Percentiles rank a stretch among this genome's conserved stretches.
These are phyloP conservation scores for Monilinia fructigena DNA, from an alignment of 2,329 filamentous ascomycete genomes.

Conservation along the genomic window DNA sequence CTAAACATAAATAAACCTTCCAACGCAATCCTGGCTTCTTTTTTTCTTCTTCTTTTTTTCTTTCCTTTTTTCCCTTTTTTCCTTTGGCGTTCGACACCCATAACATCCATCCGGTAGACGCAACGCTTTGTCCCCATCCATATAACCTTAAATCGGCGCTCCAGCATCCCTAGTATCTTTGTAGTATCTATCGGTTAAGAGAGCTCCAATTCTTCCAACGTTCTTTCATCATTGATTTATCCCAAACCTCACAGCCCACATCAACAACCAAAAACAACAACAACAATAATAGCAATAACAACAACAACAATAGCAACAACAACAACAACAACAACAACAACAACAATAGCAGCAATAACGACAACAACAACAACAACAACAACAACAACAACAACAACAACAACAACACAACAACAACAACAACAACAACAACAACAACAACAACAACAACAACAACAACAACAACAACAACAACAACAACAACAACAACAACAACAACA, in stretches of 20 bases:
- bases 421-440: background rate
- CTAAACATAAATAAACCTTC: too few species aligned
- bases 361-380: too few species aligned
- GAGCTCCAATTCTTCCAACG: conserved; percentile 5
- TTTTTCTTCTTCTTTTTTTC: too few species aligned
- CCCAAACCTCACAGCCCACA: conserved; percentile 8
- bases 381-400: background rate
- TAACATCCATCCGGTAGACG: too few species aligned
- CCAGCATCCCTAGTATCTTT: too few species aligned
- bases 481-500: background rate
- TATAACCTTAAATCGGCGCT: conserved; percentile 11
- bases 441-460: background rate
- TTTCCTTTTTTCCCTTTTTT: too few species aligned
- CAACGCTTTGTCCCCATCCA: too few species aligned
- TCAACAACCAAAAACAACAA: background rate
- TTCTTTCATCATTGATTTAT: conserved; percentile 21
- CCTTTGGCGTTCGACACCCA: too few species aligned
- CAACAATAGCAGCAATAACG: background rate
- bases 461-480: background rate
- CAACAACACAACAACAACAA: background rate
- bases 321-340: background rate
- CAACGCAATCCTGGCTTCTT: too few species aligned
- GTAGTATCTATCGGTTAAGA: background rate
- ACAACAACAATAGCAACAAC: background rate
- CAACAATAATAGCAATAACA: background rate